Percentiles rank a stretch among this genome's conserved stretches.
Evolutionary conservation across 345 rosid genomes (phyloP).

Genomic region (Triadica sebifera): DNA sequence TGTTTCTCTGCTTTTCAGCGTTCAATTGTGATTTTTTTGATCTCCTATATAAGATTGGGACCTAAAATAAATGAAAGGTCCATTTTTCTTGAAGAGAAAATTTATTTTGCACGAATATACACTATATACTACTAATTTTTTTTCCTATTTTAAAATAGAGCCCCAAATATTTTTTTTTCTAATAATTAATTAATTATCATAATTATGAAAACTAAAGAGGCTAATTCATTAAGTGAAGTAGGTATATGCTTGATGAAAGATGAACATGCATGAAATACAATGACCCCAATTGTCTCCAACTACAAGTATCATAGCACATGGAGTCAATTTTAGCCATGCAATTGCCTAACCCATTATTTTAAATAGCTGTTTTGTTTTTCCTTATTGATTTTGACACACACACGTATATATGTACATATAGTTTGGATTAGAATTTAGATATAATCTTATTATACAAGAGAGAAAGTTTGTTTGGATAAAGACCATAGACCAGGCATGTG

Average conservation of each 20-base stretch:
- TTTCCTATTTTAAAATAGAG: too few relatives aligned
- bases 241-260: constrained; percentile 20
- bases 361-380: background rate
- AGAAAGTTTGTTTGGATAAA: background rate
- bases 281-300: constrained; percentile 30
- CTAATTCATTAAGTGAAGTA: constrained; percentile 18
- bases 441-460: background rate
- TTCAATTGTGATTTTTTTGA: too few relatives aligned
- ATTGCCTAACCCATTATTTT: background rate
- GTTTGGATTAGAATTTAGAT: constrained; percentile 5
- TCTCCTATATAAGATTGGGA: too few relatives aligned
- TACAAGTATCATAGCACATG: constrained; percentile 26
- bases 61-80: too few relatives aligned
- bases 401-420: background rate
- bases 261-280: constrained; percentile 13
- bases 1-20: too few relatives aligned
- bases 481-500: constrained; percentile 35
- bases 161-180: too few relatives aligned
- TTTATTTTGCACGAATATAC: too few relatives aligned
- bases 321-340: constrained; percentile 24
- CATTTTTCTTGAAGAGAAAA: too few relatives aligned
- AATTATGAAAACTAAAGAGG: background rate
- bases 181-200: background rate
- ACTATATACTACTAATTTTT: too few relatives aligned
- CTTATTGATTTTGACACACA: constrained; percentile 5